phyloP scores from a whole-genome alignment of 2,329 filamentous ascomycete species.

The Tolypocladium amazonense region DNA sequence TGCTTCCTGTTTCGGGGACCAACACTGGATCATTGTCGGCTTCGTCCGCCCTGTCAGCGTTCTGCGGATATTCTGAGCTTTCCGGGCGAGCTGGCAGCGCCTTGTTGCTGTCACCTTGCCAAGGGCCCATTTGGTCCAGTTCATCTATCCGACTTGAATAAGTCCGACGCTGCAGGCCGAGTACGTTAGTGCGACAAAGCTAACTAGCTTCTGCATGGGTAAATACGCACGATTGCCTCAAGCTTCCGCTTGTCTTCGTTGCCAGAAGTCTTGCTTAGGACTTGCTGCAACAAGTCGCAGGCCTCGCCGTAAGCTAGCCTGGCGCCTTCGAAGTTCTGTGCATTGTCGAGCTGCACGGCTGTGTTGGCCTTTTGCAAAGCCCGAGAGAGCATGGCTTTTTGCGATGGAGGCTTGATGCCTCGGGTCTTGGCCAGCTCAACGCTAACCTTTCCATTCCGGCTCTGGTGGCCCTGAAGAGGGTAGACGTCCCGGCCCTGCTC shows the following conservation, averaged over 20 bases:
- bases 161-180: slow-evolving; percentile 59
- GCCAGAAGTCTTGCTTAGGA: slow-evolving; percentile 73
- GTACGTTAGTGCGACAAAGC: background rate
- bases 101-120: slow-evolving; percentile 50
- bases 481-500: slow-evolving; percentile 18
- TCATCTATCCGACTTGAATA: slow-evolving; percentile 88
- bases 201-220: too few relatives aligned
- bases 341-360: slow-evolving; percentile 91
- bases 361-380: slow-evolving; percentile 93
- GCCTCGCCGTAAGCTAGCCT: slow-evolving; percentile 87
- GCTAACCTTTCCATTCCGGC: slow-evolving; percentile 21
- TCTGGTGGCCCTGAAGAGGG: slow-evolving; percentile 18
- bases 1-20: slow-evolving; percentile 38
- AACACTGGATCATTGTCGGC: background rate
- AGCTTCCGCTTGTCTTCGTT: slow-evolving; percentile 85
- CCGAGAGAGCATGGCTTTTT: slow-evolving; percentile 95
- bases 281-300: slow-evolving; percentile 76
- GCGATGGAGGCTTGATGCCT: slow-evolving; percentile 46
- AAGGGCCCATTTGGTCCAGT: slow-evolving; percentile 59
- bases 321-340: slow-evolving; percentile 85
- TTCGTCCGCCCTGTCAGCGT: background rate
- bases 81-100: slow-evolving; percentile 62
- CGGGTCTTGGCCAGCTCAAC: slow-evolving; percentile 17
- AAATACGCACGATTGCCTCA: slow-evolving; percentile 72
- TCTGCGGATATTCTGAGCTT: slow-evolving; percentile 28